Evolutionary conservation across 2,329 filamentous ascomycete species (phyloP).

Genomic region (Penicillium janthinellum): DNA sequence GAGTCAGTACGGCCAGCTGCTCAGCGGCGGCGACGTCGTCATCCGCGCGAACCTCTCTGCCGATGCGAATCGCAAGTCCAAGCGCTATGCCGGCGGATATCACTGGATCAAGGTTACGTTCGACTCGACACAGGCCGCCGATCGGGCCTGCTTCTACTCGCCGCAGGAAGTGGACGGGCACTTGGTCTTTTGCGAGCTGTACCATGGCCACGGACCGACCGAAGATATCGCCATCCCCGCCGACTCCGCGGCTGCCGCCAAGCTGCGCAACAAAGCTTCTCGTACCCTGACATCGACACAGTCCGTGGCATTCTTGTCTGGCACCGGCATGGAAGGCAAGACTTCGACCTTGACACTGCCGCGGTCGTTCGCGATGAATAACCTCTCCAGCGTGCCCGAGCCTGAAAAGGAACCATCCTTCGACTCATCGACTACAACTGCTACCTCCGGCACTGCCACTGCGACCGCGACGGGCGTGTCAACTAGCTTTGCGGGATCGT

Average conservation of each 20-base stretch:
- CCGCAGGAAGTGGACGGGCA: constrained; percentile 72
- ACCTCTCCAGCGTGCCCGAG: constrained; percentile 34
- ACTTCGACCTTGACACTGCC: constrained; percentile 36
- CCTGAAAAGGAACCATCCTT: constrained; percentile 36
- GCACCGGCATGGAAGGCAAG: constrained; percentile 35
- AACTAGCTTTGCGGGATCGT: constrained; percentile 15
- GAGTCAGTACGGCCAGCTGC: constrained; percentile 69
- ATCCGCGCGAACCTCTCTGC: constrained; percentile 68
- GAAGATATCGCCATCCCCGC: constrained; percentile 66
- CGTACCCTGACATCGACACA: constrained; percentile 41
- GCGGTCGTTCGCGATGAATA: constrained; percentile 44
- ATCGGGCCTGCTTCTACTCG: constrained; percentile 68
- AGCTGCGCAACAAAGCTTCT: constrained; percentile 32
- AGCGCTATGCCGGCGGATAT: constrained; percentile 76
- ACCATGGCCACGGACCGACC: constrained; percentile 64
- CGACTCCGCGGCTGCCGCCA: constrained; percentile 33
- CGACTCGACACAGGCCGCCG: constrained; percentile 71
- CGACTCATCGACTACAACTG: constrained; percentile 42
- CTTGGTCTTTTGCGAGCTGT: constrained; percentile 70
- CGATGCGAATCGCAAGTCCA: constrained; percentile 76
- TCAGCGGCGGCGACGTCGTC: constrained; percentile 72
- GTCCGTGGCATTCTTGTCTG: constrained; percentile 37
- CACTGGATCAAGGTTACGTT: constrained; percentile 93
- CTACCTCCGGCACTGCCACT: constrained; percentile 45
- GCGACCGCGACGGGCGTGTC: constrained; percentile 27